A percentile compares a stretch with the other conserved stretches of the same genome.
phyloP scores from a whole-genome alignment of 2,329 filamentous ascomycete genomes.

The Hypoxylon sp. region DNA sequence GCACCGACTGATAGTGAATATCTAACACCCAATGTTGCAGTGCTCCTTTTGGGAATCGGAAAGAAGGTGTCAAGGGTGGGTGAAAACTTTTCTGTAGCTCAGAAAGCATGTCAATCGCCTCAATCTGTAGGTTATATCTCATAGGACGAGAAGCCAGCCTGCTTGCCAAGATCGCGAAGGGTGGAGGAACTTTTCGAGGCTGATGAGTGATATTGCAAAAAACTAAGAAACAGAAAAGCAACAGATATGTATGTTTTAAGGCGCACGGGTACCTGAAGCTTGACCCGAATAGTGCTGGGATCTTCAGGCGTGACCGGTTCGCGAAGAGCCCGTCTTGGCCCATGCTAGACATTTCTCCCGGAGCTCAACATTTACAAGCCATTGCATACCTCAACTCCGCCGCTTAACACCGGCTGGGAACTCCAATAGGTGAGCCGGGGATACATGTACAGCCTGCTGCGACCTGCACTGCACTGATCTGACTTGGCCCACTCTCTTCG shows the following conservation, averaged over 20 bases:
- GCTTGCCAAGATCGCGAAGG: slow-evolving; percentile 9
- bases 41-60: background rate
- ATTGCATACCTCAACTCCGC: slow-evolving; percentile 21
- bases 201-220: slow-evolving; percentile 10
- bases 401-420: slow-evolving; percentile 40
- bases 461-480: slow-evolving; percentile 23
- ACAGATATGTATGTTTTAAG: slow-evolving; percentile 10
- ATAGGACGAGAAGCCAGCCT: background rate
- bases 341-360: slow-evolving; percentile 28
- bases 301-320: slow-evolving; percentile 32
- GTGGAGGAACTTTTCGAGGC: background rate
- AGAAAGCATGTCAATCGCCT: background rate
- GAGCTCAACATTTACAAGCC: slow-evolving; percentile 41
- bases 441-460: slow-evolving; percentile 20
- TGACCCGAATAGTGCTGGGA: slow-evolving; percentile 28
- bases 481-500: slow-evolving; percentile 7
- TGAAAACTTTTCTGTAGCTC: background rate
- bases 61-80: background rate
- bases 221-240: slow-evolving; percentile 11
- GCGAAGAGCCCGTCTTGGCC: slow-evolving; percentile 13
- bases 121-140: background rate
- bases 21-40: background rate
- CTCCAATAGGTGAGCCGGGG: background rate
- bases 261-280: slow-evolving; percentile 25
- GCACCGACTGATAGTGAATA: slow-evolving; percentile 11